Evolutionary conservation across 495 filamentous ascomycete genomes (phyloP).

Genomic region (Zalerion maritima): DNA sequence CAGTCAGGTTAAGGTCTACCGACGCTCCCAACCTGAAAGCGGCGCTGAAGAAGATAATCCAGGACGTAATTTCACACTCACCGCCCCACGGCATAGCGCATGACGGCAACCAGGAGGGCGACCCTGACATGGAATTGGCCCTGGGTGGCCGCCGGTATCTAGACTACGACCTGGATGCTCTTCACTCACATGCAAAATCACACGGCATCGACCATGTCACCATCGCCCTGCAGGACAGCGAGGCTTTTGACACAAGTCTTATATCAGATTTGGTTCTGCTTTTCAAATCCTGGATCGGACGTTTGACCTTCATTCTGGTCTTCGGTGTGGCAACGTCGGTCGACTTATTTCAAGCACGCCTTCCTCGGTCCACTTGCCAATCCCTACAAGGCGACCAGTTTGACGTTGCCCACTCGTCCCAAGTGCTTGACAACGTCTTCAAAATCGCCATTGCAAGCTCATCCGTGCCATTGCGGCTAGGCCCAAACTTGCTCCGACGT

Average conservation of each 20-base stretch:
- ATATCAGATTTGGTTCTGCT: slow-evolving; percentile 65
- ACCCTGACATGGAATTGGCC: slow-evolving; percentile 28
- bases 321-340: slow-evolving; percentile 86
- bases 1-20: slow-evolving; percentile 60
- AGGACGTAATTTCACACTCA: slow-evolving; percentile 32
- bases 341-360: slow-evolving; percentile 71
- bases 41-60: slow-evolving; percentile 69
- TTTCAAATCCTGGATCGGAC: slow-evolving; percentile 73
- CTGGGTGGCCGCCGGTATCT: slow-evolving; percentile 53
- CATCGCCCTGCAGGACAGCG: slow-evolving; percentile 76
- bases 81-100: slow-evolving; percentile 5
- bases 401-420: slow-evolving; percentile 61
- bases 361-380: slow-evolving; percentile 60
- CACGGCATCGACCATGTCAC: slow-evolving; percentile 47
- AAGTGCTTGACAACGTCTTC: slow-evolving; percentile 67
- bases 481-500: slow-evolving; percentile 44
- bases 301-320: slow-evolving; percentile 78
- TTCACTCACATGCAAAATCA: slow-evolving; percentile 46
- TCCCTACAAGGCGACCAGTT: slow-evolving; percentile 66
- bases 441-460: slow-evolving; percentile 44
- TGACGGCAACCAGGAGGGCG: slow-evolving; percentile 28
- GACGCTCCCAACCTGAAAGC: slow-evolving; percentile 75
- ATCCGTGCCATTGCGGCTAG: slow-evolving; percentile 47
- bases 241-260: slow-evolving; percentile 74
- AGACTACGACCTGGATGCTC: slow-evolving; percentile 82